Base-by-base conservation (phyloP, 2,329 filamentous ascomycete species). In the Aureobasidium sp. region DNA sequence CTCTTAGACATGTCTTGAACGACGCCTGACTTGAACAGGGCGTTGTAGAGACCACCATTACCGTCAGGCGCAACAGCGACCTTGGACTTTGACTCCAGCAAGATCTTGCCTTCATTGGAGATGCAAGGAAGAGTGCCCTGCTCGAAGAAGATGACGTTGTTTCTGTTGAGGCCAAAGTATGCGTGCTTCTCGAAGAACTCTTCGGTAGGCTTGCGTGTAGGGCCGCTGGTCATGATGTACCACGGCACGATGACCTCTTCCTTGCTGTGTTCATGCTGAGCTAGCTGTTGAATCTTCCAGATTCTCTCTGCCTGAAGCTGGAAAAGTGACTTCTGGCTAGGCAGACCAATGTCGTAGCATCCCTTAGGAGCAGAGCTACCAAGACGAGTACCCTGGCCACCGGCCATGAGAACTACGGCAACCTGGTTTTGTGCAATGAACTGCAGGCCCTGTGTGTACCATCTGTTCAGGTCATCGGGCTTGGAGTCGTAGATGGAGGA, bases 141-240 rank as follows among this genome's bases (percentile, higher is more conserved):
- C 79, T 99, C 93, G 68, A 99, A 99, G 75, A 97, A 89, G 67
- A 88, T 77, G 64, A 99, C 88, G 72, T 99, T 94, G 74, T 88
- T 85, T 76, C 89, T 84, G 67, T 87, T 82, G 63, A 99, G 78
- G 6, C 94, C 94, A 74, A 99, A 99, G 81, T 91, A 97, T 62
- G 85, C 84, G 80, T 97, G 82, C 76, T 96, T 82, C 73, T 89
- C 79, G 76, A 99, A 97, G 80, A 94, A 99, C 64, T 88, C 81
- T 80, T 96, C 89, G n/a, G 94, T 99, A 44, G 92, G 90, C 64
- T 85, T 85, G 67, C 92, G 85, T 8, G 94, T 99, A 49, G 94
- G 94, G 5, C 94, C 94, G 70, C 91, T 96, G 70, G 94, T 99
- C 94, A 99, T 99, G 76, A 99, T 91, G 78, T 99, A 99, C 94